Evolutionary conservation across 1,284 basidiomycete species (phyloP), one percentile per base, ranked within the genome.

Genomic region (Naganishia sp.): DNA sequence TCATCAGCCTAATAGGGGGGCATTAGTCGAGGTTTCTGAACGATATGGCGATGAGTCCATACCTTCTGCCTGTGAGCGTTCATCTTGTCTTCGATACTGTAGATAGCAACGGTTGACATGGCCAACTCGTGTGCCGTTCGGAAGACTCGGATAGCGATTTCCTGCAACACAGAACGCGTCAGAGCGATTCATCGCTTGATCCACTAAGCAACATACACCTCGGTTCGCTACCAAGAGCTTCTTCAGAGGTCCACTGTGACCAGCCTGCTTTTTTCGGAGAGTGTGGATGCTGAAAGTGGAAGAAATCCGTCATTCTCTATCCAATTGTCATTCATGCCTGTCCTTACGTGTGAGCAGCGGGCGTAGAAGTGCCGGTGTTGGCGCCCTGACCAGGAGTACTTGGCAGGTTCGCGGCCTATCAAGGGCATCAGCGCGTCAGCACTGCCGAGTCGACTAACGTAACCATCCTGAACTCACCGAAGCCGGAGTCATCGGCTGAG

Each of bases 61-160:
- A 88, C 91, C 87, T 99, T 99, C 81, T 98, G 94, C 75, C 96
- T 87, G 83, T 99, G 96, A 50, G 96, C 95, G 66, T 88, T 92
- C 82, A 98, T 86, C 70, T 96, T 87, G 84, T 99, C 96, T 81
- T 99, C 96, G 78, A 86, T 89, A 18, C 94, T 97, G 84, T 92
- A 99, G 82, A 99, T 97, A 53, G 96, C 95, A 65, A 99, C 96
- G 61, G 95, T 97, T 78, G 95, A 92, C 94, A 99, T 96, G 43
- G 94, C 96, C 68, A 99, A 86, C 79, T 99, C 96, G 83, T 99
- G 95, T 64, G 96, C 92, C 2, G 96, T 98, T 76, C 96, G 86
- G 86, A 99, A 97, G 60, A 99, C 94, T 79, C 96, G 90, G 75
- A 99, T 94, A 39, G 96, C 96, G 78, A 99, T 99, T 89, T 99